phyloP scores from a whole-genome alignment of 805 yeast species.

The Danielia reshetovae region DNA sequence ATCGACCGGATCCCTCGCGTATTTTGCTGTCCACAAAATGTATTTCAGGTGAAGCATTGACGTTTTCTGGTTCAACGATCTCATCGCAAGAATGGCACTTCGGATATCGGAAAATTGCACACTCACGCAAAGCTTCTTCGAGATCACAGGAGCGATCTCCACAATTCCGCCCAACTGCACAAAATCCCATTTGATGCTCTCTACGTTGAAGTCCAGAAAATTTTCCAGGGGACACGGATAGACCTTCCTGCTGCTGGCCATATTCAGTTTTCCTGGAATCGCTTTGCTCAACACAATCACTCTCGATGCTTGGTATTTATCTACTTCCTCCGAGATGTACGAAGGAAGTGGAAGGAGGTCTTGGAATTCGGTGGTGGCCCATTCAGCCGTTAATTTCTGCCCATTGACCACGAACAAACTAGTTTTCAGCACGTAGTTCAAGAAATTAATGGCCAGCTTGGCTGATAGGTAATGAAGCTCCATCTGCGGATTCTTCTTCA shows the following conservation, averaged over 20 bases:
- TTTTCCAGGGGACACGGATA: constrained; percentile 44
- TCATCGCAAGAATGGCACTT: constrained; percentile 55
- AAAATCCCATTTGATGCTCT: constrained; percentile 47
- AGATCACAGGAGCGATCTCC: constrained; percentile 63
- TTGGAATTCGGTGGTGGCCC: no score
- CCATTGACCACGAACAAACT: constrained; percentile 63
- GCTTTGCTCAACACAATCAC: constrained; percentile 41
- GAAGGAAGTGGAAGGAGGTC: constrained; percentile 18
- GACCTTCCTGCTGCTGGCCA: constrained; percentile 18
- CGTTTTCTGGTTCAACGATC: constrained; percentile 13
- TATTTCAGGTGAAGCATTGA: constrained; percentile 34
- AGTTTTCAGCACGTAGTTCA: constrained; percentile 42
- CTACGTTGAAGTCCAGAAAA: constrained; percentile 43
- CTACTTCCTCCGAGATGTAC: constrained; percentile 28
- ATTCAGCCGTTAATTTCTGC: constrained; percentile 38
- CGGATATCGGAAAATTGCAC: constrained; percentile 56
- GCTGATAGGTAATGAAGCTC: constrained; percentile 52
- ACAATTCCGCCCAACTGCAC: constrained; percentile 53
- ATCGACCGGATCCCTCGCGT: constrained; percentile 65
- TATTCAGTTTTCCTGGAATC: constrained; percentile 20
- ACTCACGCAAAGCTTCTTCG: constrained; percentile 58
- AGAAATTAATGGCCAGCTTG: constrained; percentile 53
- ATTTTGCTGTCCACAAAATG: constrained; percentile 60
- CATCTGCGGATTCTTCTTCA: constrained; percentile 17
- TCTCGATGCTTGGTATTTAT: constrained; percentile 48